A percentile compares a stretch with the other conserved stretches of the same genome.
Conservation (phyloP, 2,329 filamentous ascomycete genomes). For the Tolypocladium cylindrosporum region DNA sequence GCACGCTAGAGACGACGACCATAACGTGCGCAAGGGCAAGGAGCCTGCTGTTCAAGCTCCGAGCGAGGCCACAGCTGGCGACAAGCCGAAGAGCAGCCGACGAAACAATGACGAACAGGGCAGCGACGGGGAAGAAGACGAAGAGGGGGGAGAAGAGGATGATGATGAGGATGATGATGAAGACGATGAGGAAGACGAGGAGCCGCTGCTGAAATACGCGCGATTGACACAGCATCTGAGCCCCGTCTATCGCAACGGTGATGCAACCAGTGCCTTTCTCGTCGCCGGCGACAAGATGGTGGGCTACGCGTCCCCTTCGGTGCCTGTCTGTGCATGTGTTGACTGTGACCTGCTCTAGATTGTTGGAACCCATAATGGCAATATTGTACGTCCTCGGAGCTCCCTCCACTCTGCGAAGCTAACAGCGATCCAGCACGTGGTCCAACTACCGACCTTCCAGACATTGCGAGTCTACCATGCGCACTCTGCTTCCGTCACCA, state of each 20-base stretch:
- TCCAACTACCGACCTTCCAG: constrained; percentile 75
- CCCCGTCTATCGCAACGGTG: constrained; percentile 82
- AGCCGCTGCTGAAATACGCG: constrained; percentile 88
- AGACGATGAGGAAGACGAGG: constrained; percentile 80
- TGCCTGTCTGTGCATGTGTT: constrained; percentile 7
- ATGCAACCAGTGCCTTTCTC: constrained; percentile 85
- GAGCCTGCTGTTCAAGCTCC: not conserved
- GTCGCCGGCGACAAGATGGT: constrained; percentile 97
- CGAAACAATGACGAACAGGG: constrained; percentile 14
- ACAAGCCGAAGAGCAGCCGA: constrained; percentile 5
- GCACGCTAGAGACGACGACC: not conserved
- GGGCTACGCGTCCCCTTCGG: constrained; percentile 15
- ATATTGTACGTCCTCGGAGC: constrained; percentile 58
- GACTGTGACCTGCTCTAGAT: constrained; percentile 47
- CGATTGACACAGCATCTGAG: constrained; percentile 73
- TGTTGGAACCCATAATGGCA: constrained; percentile 90
- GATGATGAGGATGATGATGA: constrained; percentile 45
- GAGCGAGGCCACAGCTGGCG: constrained; percentile 1
- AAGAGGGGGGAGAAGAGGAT: constrained; percentile 32
- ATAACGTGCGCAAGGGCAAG: not conserved
- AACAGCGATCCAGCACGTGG: constrained; percentile 56
- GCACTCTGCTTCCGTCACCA: constrained; percentile 84
- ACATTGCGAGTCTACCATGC: constrained; percentile 80
- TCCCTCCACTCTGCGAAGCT: constrained; percentile 6
- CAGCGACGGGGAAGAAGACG: constrained; percentile 16